A percentile compares a stretch with the other conserved stretches of the same genome.
These are phyloP conservation scores for Ambrosia hybrid DNA, from an alignment of 140 eudicot species.

Conservation along the genomic window DNA sequence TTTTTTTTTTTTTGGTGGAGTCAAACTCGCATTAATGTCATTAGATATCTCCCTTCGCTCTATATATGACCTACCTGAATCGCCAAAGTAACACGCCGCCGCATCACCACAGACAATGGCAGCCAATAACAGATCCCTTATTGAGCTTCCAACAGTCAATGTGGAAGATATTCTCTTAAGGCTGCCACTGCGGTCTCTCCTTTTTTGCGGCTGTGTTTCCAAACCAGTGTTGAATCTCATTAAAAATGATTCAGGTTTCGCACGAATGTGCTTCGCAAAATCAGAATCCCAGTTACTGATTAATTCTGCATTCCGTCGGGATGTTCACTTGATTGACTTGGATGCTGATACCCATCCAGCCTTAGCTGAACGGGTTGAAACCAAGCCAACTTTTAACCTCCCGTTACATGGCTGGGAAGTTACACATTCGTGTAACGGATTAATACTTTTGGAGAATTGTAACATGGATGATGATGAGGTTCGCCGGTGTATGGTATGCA, in stretches of 20 bases:
- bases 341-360: slow-evolving; percentile 5
- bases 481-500: slow-evolving; percentile 21
- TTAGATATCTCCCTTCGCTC: background rate
- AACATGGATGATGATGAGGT: background rate
- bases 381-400: slow-evolving; percentile 13
- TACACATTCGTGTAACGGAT: slow-evolving; percentile 28
- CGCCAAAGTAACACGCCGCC: background rate
- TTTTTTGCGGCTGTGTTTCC: slow-evolving; percentile 21
- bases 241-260: slow-evolving; percentile 10
- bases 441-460: slow-evolving; percentile 18
- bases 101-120: slow-evolving; percentile 29
- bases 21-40: slow-evolving; percentile 9
- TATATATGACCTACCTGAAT: slow-evolving; percentile 6
- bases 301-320: background rate
- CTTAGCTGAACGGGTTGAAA: slow-evolving; percentile 14
- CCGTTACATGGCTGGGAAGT: slow-evolving; percentile 20
- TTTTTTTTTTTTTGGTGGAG: background rate
- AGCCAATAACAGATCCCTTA: slow-evolving; percentile 18
- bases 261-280: slow-evolving; percentile 20
- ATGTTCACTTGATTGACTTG: slow-evolving; percentile 25
- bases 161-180: slow-evolving; percentile 13
- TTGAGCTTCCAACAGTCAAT: slow-evolving; percentile 19
- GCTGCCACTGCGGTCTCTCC: slow-evolving; percentile 26
- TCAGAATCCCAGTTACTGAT: slow-evolving; percentile 27
- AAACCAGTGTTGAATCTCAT: slow-evolving; percentile 22